Conservation (phyloP, 768 basidiomycete species). For the Boletus insuetus region DNA sequence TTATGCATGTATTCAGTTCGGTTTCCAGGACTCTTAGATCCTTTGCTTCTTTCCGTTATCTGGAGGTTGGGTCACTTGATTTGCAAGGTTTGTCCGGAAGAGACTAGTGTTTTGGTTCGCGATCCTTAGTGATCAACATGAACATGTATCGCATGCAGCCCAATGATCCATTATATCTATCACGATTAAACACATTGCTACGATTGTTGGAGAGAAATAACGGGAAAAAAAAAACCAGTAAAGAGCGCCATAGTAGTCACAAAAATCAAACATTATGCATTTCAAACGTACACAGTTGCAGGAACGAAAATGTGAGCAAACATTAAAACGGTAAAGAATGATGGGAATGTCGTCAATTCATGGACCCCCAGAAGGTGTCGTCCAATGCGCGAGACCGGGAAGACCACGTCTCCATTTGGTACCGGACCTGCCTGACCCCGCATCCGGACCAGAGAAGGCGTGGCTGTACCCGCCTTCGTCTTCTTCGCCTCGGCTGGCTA, state of each 20-base stretch:
- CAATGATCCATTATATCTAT: conserved; percentile 23
- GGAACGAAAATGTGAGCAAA: conserved; percentile 4
- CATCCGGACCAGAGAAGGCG: conserved; percentile 22
- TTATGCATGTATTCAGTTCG: neutral
- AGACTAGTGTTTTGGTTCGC: too few relatives aligned
- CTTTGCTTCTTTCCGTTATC: too few relatives aligned
- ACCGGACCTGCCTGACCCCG: conserved; percentile 12
- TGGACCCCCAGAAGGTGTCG: conserved; percentile 11
- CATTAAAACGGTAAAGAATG: neutral
- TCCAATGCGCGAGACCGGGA: conserved; percentile 34
- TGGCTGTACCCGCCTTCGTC: conserved; percentile 27
- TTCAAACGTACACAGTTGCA: conserved; percentile 15
- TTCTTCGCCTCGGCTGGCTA: conserved; percentile 26
- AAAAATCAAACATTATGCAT: conserved; percentile 5
- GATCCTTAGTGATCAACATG: neutral
- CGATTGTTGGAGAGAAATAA: conserved; percentile 7
- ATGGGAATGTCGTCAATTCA: neutral
- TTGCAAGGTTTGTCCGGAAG: too few relatives aligned
- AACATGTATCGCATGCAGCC: neutral
- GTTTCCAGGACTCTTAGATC: too few relatives aligned
- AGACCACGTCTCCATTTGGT: conserved; percentile 33
- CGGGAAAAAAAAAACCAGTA: neutral
- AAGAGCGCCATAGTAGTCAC: conserved; percentile 5
- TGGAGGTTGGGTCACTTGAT: too few relatives aligned
- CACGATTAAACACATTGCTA: conserved; percentile 18